These are phyloP conservation scores for Stagonosporopsis vannaccii DNA, from an alignment of 2,329 filamentous ascomycete species.

Conservation along the genomic window DNA sequence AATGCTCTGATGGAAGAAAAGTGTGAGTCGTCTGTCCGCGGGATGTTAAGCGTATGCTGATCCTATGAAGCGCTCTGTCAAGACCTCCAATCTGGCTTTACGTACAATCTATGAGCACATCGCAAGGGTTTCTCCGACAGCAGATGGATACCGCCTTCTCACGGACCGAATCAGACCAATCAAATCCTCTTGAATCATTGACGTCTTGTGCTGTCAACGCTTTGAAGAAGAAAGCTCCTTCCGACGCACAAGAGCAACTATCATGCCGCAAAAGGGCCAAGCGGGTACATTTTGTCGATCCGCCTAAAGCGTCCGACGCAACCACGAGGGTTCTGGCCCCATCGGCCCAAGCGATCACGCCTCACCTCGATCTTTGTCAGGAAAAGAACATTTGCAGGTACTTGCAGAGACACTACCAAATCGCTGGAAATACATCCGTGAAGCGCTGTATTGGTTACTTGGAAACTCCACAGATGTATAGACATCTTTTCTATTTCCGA, in stretches of 20 bases:
- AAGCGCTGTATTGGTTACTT: constrained; percentile 33
- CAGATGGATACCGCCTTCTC: not conserved
- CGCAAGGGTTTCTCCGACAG: not conserved
- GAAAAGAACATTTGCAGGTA: constrained; percentile 34
- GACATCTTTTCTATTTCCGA: constrained; percentile 30
- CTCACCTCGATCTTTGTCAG: constrained; percentile 30
- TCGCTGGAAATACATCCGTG: not conserved
- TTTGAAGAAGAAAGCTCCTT: constrained; percentile 29
- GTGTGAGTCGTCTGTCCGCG: not conserved
- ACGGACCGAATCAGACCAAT: no score
- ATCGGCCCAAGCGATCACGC: not conserved
- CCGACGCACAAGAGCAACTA: constrained; percentile 2
- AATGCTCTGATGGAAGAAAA: not conserved
- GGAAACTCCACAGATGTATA: constrained; percentile 28
- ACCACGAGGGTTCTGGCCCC: not conserved
- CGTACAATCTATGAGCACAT: constrained; percentile 30
- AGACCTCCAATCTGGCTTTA: constrained; percentile 35
- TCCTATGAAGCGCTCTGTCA: not conserved
- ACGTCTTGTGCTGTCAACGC: constrained; percentile 1
- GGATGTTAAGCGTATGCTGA: not conserved
- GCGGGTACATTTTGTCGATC: constrained; percentile 20
- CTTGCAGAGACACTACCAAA: constrained; percentile 22
- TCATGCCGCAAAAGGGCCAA: constrained; percentile 20
- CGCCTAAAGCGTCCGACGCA: not conserved
- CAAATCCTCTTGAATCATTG: not conserved